Evolutionary conservation across 345 rosid genomes (phyloP), one percentile per base, ranked within the genome.

Genomic region (Boechera stricta): DNA sequence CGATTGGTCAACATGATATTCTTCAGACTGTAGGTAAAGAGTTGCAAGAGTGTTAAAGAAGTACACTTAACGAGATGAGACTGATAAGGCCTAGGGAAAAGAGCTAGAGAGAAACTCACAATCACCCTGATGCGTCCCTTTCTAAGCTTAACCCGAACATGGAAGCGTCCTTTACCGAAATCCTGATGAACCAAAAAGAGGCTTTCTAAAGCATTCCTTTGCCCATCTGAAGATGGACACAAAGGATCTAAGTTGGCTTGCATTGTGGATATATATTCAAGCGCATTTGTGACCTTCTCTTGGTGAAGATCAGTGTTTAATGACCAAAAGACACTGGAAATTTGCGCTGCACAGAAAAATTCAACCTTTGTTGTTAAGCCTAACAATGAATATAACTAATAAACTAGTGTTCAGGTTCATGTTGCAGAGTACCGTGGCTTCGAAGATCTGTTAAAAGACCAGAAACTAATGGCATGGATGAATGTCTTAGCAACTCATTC

Each of bases 211-310:
- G 88, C 85, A 77, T 81, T 77, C 73, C 66, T 80, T 58, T 59
- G 79, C 8, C 86, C 88, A 78, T 77, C 80, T 47, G 79, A 44
- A 63, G 79, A 51, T 67, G 64, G 81, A 74, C 76, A 80, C n/a
- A 69, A 54, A 64, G 94, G 91, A 73, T 91, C 93, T 56, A 87
- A 71, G 69, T 78, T 78, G 59, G 91, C 93, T 49, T 84, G 87
- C 87, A 89, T 87, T 13, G 97, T 86, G 42, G 99, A 92, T 77
- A 88, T 64, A 80, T 89, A 92, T 67, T 89, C 94, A 69, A 92
- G 85, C 71, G 82, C 82, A 82, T 86, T 78, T 28, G 86, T 79
- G 38, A 86, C 83, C 80, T 80, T 86, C 41, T 68, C 84, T 79
- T 87, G 91, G 45, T 85, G 93, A 79, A 92, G 89, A 69, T 92